Evolutionary conservation across 805 yeast genomes (phyloP).

Genomic region (Metschnikowia shivogae): DNA sequence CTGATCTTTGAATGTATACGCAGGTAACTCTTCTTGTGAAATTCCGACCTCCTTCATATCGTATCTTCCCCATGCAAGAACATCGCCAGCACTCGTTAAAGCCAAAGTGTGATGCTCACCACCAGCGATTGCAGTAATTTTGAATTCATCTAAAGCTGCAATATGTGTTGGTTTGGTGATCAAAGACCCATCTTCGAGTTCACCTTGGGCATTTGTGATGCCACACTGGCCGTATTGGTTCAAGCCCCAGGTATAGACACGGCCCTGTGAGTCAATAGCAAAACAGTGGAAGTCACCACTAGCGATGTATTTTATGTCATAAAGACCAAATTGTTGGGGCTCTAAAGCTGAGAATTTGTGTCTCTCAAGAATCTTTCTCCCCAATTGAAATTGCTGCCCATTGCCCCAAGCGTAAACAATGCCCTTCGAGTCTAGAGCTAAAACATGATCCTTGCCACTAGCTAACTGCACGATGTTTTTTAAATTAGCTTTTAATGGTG

Average conservation of each 20-base stretch:
- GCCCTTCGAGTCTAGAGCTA: constrained; percentile 81
- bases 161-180: constrained; percentile 75
- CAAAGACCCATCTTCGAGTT: constrained; percentile 80
- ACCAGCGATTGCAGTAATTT: constrained; percentile 64
- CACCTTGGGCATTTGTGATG: constrained; percentile 50
- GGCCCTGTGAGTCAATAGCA: constrained; percentile 73
- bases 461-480: constrained; percentile 77
- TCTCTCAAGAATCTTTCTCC: constrained; percentile 78
- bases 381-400: constrained; percentile 90
- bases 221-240: constrained; percentile 98
- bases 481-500: constrained; percentile 59
- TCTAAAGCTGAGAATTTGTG: constrained; percentile 68
- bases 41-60: constrained; percentile 95
- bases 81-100: constrained; percentile 63
- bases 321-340: constrained; percentile 80
- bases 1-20: constrained; percentile 68
- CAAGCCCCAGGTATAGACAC: constrained; percentile 87
- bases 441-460: constrained; percentile 87
- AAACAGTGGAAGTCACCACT: constrained; percentile 96
- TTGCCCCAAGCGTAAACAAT: constrained; percentile 96
- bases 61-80: constrained; percentile 83
- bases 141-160: constrained; percentile 54
- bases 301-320: constrained; percentile 73
- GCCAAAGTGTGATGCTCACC: constrained; percentile 95
- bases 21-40: constrained; percentile 60